These are phyloP conservation scores for Mycena belliarum DNA, from an alignment of 768 basidiomycete genomes.

Conservation along the genomic window DNA sequence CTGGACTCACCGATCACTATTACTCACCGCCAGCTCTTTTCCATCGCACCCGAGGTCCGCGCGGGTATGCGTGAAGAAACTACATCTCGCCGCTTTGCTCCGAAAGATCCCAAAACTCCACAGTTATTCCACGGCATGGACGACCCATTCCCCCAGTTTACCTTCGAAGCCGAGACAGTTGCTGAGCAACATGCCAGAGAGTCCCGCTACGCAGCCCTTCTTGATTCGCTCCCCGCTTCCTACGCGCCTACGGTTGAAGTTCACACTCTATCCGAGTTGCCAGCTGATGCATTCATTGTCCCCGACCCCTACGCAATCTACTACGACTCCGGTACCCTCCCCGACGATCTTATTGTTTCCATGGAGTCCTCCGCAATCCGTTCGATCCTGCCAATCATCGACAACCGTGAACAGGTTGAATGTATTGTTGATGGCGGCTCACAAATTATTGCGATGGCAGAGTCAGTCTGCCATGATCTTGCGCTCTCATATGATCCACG, in stretches of 20 bases:
- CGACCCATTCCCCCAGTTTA: background rate
- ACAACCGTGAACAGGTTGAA: background rate
- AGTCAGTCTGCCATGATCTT: conserved; percentile 14
- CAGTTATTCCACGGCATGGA: background rate
- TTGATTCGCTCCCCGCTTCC: background rate
- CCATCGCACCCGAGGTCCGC: conserved; percentile 24
- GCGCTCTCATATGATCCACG: background rate
- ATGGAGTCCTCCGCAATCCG: conserved; percentile 17
- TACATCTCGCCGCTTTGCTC: conserved; percentile 3
- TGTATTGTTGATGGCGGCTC: conserved; percentile 26
- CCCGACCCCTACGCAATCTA: background rate
- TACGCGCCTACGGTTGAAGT: background rate
- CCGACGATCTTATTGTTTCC: conserved; percentile 2
- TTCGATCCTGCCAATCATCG: background rate
- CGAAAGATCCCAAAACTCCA: background rate
- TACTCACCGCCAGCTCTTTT: conserved; percentile 22
- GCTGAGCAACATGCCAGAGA: background rate
- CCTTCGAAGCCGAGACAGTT: background rate
- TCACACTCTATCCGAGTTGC: background rate
- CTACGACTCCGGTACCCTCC: background rate
- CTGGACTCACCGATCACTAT: conserved; percentile 22
- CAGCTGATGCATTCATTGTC: background rate
- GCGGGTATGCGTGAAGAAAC: conserved; percentile 18
- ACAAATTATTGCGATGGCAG: conserved; percentile 26
- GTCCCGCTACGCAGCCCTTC: background rate